Base-by-base conservation (phyloP, 2,329 filamentous ascomycete genomes). In the Fusarium virguliforme region DNA sequence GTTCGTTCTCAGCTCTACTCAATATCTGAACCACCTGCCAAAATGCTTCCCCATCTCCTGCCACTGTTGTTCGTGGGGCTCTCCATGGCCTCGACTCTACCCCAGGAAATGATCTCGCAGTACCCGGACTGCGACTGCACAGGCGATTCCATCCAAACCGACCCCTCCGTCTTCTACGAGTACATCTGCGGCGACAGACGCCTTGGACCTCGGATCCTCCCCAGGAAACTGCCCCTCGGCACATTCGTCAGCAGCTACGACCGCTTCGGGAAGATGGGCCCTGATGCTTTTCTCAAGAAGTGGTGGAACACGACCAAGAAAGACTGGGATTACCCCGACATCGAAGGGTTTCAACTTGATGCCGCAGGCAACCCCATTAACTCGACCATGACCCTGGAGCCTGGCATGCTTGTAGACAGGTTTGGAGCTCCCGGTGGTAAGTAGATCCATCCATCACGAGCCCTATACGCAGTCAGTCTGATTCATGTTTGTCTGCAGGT, bases 111-210 rank as follows among this genome's bases (percentile, higher is more conserved):
- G 2, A 32, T 8, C 1, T 22, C 24, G 7, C 30, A 55, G 1
- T 37, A 30, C 28, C 51, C 56, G 7, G 15, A 10, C 32, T 71
- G 68, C 15, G 30, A 68, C 34, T 71, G 68, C 30, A 10, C n/a
- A 18, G 66, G 66, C 9, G 6, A 3, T 4, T 8, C 18, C 6
- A 26, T 58, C 12, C 12, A 43, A 3, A 15, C 7, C 4, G 8
- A 58, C 24, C 7, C 5, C 6, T 24, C 38, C 13, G 24, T 32
- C 13, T 58, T 22, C 12, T 34, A 68, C 6, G 26, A 26, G 51
- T 71, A 62, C 4, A 59, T 71, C 1, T 71, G 68, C 1, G 68
- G 68, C 0, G 68, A 71, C n/a, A 15, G 9, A 15, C 68, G 68
- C 2, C 68, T 71, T 4, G 68, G 68, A 0, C 68, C 68, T 0